These are phyloP conservation scores for Proliferodiscus dingleyae DNA, from an alignment of 2,329 filamentous ascomycete species.

Conservation along the genomic window DNA sequence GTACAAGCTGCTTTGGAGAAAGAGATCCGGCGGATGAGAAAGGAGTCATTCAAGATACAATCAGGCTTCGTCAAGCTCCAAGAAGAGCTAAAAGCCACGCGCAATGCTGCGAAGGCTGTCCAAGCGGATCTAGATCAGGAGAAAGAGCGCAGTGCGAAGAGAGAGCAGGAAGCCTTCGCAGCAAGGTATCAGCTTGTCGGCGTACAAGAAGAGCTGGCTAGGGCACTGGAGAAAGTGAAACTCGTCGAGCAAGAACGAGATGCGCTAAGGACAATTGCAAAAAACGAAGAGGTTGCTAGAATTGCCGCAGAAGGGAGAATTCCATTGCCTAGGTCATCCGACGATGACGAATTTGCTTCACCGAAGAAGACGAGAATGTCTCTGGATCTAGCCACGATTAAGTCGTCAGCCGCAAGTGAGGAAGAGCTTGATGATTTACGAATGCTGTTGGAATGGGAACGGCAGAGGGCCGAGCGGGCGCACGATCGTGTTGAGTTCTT, in stretches of 20 bases:
- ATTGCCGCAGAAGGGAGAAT: slow-evolving; percentile 69
- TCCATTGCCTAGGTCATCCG: slow-evolving; percentile 53
- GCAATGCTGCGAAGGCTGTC: slow-evolving; percentile 45
- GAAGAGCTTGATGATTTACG: slow-evolving; percentile 42
- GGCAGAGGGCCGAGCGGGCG: slow-evolving; percentile 59
- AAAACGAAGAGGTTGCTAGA: slow-evolving; percentile 68
- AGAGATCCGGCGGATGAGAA: slow-evolving; percentile 63
- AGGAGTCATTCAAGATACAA: slow-evolving; percentile 72
- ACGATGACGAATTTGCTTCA: slow-evolving; percentile 58
- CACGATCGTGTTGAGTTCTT: slow-evolving; percentile 72
- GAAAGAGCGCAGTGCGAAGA: slow-evolving; percentile 53
- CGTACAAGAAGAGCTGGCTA: slow-evolving; percentile 61
- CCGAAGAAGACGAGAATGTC: slow-evolving; percentile 49
- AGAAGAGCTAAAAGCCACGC: slow-evolving; percentile 63
- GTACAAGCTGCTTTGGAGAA: slow-evolving; percentile 68
- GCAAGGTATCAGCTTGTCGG: slow-evolving; percentile 62
- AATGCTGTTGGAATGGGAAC: slow-evolving; percentile 42
- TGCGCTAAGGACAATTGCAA: slow-evolving; percentile 64
- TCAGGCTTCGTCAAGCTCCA: slow-evolving; percentile 66
- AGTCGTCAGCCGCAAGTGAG: slow-evolving; percentile 47
- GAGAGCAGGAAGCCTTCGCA: slow-evolving; percentile 66
- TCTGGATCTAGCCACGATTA: slow-evolving; percentile 44
- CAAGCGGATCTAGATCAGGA: slow-evolving; percentile 59
- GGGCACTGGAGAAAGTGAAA: slow-evolving; percentile 57
- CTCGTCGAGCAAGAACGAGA: slow-evolving; percentile 70